Evolutionary conservation across 257 asterid genomes (phyloP).

Genomic region (Capsicum rhomboideum): DNA sequence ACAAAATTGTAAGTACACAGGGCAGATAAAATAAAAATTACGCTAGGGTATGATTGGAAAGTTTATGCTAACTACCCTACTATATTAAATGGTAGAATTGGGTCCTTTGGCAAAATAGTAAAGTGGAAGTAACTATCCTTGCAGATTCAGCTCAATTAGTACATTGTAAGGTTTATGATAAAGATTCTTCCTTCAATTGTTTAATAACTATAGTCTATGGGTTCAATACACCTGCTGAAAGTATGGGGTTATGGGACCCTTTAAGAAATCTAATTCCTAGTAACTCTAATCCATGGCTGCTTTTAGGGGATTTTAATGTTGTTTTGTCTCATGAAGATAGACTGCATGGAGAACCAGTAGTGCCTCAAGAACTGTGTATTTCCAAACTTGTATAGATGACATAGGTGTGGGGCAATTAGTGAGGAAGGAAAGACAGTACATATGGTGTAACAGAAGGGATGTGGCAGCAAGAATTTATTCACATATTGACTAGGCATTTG

Average conservation of each 20-base stretch:
- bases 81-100: not conserved
- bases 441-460: not conserved
- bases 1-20: too few species aligned
- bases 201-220: not conserved
- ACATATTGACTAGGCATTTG: not conserved
- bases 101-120: too few species aligned
- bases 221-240: not conserved
- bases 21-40: too few species aligned
- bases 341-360: too few species aligned
- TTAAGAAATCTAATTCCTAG: too few species aligned
- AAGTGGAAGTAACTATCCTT: not conserved
- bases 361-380: not conserved
- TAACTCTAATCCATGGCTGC: not conserved
- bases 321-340: not conserved
- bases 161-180: not conserved
- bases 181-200: not conserved
- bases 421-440: not conserved
- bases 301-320: not conserved
- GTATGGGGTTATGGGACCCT: not conserved
- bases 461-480: not conserved
- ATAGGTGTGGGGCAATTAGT: not conserved
- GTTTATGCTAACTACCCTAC: not conserved
- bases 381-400: too few species aligned
- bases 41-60: too few species aligned
- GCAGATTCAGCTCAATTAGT: not conserved